phyloP scores from a whole-genome alignment of 2,329 filamentous ascomycete species.

The Nectriaceae sp. region DNA sequence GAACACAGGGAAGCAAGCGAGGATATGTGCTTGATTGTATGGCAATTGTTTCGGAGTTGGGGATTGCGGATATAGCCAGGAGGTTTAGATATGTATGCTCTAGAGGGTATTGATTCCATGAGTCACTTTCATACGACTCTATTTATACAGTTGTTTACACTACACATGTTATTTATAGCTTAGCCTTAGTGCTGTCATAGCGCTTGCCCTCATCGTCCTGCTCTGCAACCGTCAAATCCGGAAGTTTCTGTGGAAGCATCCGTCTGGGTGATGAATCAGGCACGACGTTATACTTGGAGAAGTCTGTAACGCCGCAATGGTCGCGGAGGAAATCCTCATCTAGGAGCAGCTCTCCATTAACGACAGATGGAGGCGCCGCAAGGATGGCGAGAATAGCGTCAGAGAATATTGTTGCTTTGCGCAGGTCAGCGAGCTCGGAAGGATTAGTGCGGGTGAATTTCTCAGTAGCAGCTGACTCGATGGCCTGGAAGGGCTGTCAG shows the following conservation, averaged over 20 bases:
- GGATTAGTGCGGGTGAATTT: slow-evolving; percentile 48
- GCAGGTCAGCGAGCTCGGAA: slow-evolving; percentile 57
- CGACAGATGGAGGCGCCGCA: slow-evolving; percentile 53
- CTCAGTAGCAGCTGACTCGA: slow-evolving; percentile 75
- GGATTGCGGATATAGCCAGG: slow-evolving; percentile 16
- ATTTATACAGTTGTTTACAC: background rate
- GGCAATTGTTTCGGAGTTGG: slow-evolving; percentile 18
- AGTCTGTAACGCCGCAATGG: slow-evolving; percentile 66
- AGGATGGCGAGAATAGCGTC: slow-evolving; percentile 78
- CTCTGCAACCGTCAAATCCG: slow-evolving; percentile 71
- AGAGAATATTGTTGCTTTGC: slow-evolving; percentile 74
- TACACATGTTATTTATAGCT: slow-evolving; percentile 33
- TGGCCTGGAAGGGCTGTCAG: slow-evolving; percentile 42
- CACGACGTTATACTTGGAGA: slow-evolving; percentile 71
- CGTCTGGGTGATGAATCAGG: slow-evolving; percentile 64
- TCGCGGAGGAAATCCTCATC: slow-evolving; percentile 80
- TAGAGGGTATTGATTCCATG: slow-evolving; percentile 22
- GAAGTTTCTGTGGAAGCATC: slow-evolving; percentile 75
- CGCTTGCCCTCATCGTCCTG: slow-evolving; percentile 78
- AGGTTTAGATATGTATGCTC: slow-evolving; percentile 24
- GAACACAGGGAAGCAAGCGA: slow-evolving; percentile 7
- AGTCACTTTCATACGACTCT: slow-evolving; percentile 1
- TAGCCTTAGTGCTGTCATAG: slow-evolving; percentile 63
- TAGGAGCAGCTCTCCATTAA: slow-evolving; percentile 73
- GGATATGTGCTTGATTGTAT: background rate